phyloP scores from a whole-genome alignment of 768 basidiomycete species.

The Boletus rufocinnamomeus region DNA sequence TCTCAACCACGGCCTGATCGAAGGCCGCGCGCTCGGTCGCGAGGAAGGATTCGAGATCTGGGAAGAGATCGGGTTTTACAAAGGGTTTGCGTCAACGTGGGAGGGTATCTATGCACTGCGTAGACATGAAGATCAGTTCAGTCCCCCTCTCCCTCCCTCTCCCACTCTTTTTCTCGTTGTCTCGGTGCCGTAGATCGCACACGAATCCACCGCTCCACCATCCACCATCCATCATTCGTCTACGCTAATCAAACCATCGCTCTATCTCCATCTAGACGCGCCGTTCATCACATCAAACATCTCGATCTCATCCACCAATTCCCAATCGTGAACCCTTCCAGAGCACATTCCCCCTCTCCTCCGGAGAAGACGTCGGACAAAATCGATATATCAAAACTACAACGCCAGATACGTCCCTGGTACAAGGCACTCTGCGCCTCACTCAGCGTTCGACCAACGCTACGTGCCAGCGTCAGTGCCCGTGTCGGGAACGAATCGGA shows the following conservation, averaged over 20 bases:
- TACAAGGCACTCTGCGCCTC: slow-evolving; percentile 86
- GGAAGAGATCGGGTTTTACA: slow-evolving; percentile 95
- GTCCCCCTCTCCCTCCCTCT: background rate
- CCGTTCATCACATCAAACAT: slow-evolving; percentile 60
- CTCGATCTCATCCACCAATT: slow-evolving; percentile 74
- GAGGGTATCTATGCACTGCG: slow-evolving; percentile 47
- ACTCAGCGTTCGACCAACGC: slow-evolving; percentile 63
- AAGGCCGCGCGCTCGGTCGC: slow-evolving; percentile 85
- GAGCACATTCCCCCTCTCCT: slow-evolving; percentile 18
- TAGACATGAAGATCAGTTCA: slow-evolving; percentile 13
- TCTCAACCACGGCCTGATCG: slow-evolving; percentile 82
- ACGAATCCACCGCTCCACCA: background rate
- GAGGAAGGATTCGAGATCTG: slow-evolving; percentile 95
- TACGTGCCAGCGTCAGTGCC: slow-evolving; percentile 28
- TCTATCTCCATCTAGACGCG: slow-evolving; percentile 45
- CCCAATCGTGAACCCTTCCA: slow-evolving; percentile 73
- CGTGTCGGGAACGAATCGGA: background rate
- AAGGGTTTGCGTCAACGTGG: slow-evolving; percentile 83
- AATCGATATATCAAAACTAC: slow-evolving; percentile 72
- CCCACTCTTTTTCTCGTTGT: background rate
- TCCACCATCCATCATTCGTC: too few species aligned
- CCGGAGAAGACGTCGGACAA: slow-evolving; percentile 37
- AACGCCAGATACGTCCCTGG: slow-evolving; percentile 82
- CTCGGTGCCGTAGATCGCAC: background rate
- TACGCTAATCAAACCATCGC: background rate